Base-by-base conservation (phyloP, 2,329 filamentous ascomycete genomes). In the Apiospora kogelbergensis region DNA sequence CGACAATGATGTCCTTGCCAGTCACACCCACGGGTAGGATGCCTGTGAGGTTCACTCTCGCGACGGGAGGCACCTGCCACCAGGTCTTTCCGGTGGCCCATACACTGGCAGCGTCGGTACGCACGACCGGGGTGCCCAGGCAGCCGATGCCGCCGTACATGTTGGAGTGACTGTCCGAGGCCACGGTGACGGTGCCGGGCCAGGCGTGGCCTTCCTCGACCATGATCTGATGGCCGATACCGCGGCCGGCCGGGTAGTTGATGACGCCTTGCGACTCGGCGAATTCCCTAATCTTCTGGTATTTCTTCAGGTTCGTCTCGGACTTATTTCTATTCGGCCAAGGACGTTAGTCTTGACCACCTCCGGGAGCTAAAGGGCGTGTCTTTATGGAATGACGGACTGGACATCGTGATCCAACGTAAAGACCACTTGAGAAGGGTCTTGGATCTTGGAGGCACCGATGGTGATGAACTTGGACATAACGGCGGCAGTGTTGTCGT, bases 1-100 rank as follows among this genome's bases (percentile, higher is more conserved):
- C 93, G 33, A 98, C 88, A 73, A 98, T 98, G 15, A 97, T 92
- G 79, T 98, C 96, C 80, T 99, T 98, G 40, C 94, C 95, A 0
- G 92, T 94, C 0, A 97, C 94, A 13, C 95, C 95, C 1, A 84
- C 82, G 0, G 93, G 95, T 7, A 97, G 82, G 0, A 88, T 80
- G 7, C 94, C 95, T 0, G 87, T 93, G 13, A 98, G 85, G 0
- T 88, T 95, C 30, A 98, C 88, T 80, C 92, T 91, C 0, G 92
- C 93, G 37, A 97, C 88, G 0, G 94, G 93, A 0, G 95, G 95
- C 30, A 96, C 87, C 81, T 97, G 93, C 89, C 90, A 97, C 94
- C 94, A 98, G 0, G 92, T 97, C 73, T 86, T 84, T 4, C 90
- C 89, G 0, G 94, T 97, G 0, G 92, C 91, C 92, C 91, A 97